Percentiles rank a stretch among this genome's conserved stretches.
Conservation (phyloP, 768 basidiomycete genomes). For the Leccinum truebloodii region DNA sequence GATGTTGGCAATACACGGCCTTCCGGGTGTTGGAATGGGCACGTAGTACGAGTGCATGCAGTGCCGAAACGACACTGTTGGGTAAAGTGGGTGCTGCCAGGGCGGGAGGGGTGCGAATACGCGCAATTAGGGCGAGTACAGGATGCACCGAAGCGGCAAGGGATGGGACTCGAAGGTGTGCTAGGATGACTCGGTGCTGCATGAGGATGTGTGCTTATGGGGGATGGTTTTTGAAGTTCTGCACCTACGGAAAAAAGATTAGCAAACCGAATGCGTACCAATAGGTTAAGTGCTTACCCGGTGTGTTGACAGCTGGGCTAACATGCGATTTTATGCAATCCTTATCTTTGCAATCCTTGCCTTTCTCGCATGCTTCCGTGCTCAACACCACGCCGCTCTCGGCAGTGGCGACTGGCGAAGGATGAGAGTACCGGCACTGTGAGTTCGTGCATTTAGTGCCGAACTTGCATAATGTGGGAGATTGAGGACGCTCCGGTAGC, state of each 20-base stretch:
- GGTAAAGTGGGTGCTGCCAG: slow-evolving; percentile 37
- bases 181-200: slow-evolving; percentile 31
- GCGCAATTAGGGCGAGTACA: slow-evolving; percentile 72
- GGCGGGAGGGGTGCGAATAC: slow-evolving; percentile 64
- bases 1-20: slow-evolving; percentile 76
- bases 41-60: slow-evolving; percentile 81
- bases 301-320: slow-evolving; percentile 77
- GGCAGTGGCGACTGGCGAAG: slow-evolving; percentile 93
- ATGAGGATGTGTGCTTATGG: slow-evolving; percentile 38
- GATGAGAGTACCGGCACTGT: slow-evolving; percentile 89
- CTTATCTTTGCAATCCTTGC: slow-evolving; percentile 87
- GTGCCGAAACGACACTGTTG: slow-evolving; percentile 82
- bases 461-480: slow-evolving; percentile 93
- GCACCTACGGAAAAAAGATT: slow-evolving; percentile 25
- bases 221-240: slow-evolving; percentile 38
- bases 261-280: slow-evolving; percentile 2
- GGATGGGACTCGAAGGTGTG: slow-evolving; percentile 34
- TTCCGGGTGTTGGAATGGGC: slow-evolving; percentile 90
- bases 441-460: slow-evolving; percentile 88
- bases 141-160: slow-evolving; percentile 68
- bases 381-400: slow-evolving; percentile 95
- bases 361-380: slow-evolving; percentile 89
- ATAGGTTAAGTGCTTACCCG: slow-evolving; percentile 41
- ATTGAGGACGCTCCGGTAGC: slow-evolving; percentile 77
- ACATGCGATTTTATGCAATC: slow-evolving; percentile 93